Evolutionary conservation across 148 eudicot genomes (phyloP).

Genomic region (Rhododendron henanense): DNA sequence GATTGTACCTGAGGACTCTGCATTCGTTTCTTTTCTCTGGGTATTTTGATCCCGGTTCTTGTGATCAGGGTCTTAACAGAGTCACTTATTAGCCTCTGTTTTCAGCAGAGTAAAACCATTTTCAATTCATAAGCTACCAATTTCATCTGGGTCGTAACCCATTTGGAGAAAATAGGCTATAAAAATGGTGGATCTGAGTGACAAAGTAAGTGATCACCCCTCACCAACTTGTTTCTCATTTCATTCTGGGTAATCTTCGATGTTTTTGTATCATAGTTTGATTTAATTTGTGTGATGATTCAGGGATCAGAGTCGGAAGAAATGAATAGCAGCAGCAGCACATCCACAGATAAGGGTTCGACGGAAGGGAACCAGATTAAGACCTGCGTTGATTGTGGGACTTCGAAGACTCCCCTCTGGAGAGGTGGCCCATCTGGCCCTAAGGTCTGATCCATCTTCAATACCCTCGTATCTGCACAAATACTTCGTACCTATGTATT

Average conservation of each 20-base stretch:
- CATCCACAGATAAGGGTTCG: constrained; percentile 37
- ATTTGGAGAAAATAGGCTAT: constrained; percentile 14
- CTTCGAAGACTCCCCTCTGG: constrained; percentile 96
- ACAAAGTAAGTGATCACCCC: constrained; percentile 63
- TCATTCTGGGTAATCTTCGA: constrained; percentile 6
- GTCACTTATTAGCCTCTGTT: not conserved
- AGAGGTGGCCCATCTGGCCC: constrained; percentile 97
- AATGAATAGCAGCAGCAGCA: constrained; percentile 23
- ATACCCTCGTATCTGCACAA: not conserved
- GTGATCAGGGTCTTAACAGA: not conserved
- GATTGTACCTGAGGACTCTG: no score
- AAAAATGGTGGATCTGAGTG: constrained; percentile 64
- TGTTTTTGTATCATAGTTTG: not conserved
- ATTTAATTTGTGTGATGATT: not conserved
- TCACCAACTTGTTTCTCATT: constrained; percentile 20
- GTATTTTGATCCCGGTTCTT: not conserved
- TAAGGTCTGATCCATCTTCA: constrained; percentile 43
- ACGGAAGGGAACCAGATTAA: constrained; percentile 43
- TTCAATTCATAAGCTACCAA: not conserved
- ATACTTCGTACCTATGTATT: not conserved
- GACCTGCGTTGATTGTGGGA: constrained; percentile 86
- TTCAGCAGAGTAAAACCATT: not conserved
- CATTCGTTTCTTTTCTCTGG: not conserved
- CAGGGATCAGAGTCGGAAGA: constrained; percentile 43
- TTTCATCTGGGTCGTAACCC: constrained; percentile 29